Percentiles rank a stretch among this genome's conserved stretches.
These are phyloP conservation scores for Exophiala mesophila DNA, from an alignment of 2,329 filamentous ascomycete genomes.

Conservation along the genomic window DNA sequence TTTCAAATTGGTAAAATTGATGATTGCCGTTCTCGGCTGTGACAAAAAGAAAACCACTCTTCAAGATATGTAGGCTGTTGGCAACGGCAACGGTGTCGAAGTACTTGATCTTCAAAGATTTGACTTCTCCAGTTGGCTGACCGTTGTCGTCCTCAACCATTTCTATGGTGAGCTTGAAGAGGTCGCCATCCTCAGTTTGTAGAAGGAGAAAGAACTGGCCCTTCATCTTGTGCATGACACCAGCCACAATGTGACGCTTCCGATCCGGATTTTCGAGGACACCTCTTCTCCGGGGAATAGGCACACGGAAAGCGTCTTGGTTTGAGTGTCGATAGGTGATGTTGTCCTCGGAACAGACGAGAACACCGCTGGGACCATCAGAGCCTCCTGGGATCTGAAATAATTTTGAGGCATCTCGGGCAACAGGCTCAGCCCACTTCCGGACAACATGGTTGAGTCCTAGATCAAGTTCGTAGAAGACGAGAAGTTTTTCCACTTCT, in stretches of 20 bases:
- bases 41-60: conserved; percentile 91
- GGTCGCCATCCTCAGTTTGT: conserved; percentile 94
- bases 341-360: conserved; percentile 90
- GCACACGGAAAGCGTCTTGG: conserved; percentile 79
- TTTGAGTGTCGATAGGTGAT: conserved; percentile 98
- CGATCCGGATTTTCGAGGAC: conserved; percentile 87
- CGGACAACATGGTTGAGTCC: conserved; percentile 95
- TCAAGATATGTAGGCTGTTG: conserved; percentile 82
- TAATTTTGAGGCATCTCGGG: conserved; percentile 79
- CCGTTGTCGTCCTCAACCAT: conserved; percentile 78
- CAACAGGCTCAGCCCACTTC: conserved; percentile 92
- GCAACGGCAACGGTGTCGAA: conserved; percentile 94
- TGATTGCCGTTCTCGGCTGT: conserved; percentile 91
- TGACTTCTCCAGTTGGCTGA: conserved; percentile 74
- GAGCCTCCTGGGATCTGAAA: conserved; percentile 94
- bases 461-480: conserved; percentile 96
- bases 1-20: conserved; percentile 94
- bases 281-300: conserved; percentile 80
- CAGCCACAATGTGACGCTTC: conserved; percentile 79
- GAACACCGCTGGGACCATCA: conserved; percentile 88
- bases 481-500: conserved; percentile 81
- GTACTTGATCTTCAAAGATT: conserved; percentile 86
- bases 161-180: conserved; percentile 94
- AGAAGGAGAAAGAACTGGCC: conserved; percentile 96
- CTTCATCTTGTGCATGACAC: conserved; percentile 96